These are phyloP conservation scores for Gastrolobium bilobum DNA, from an alignment of 306 rosid genomes.

Conservation along the genomic window DNA sequence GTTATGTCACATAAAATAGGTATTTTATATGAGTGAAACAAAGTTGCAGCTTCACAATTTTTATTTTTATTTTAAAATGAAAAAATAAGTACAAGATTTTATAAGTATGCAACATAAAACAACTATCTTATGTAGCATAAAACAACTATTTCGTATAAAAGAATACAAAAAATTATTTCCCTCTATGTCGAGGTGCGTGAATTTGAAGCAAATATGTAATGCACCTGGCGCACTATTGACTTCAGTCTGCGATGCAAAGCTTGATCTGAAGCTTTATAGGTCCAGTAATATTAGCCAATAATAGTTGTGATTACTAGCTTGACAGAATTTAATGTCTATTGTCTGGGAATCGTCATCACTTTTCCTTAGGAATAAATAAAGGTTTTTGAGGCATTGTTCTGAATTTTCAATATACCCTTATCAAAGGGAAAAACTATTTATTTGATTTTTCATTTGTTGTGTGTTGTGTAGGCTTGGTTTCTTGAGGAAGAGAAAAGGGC, in stretches of 20 bases:
- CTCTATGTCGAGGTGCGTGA: no score
- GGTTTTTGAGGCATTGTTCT: background rate
- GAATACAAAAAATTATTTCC: no score
- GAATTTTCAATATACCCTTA: slow-evolving; percentile 8
- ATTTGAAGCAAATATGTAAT: no score
- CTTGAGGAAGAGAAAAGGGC: slow-evolving; percentile 90
- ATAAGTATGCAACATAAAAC: no score
- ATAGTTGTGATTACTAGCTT: slow-evolving; percentile 11
- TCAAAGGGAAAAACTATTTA: background rate
- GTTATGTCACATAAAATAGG: no score
- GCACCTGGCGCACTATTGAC: background rate
- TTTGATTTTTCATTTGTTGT: slow-evolving; percentile 5
- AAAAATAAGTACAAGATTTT: no score
- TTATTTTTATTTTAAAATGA: no score
- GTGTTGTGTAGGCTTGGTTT: slow-evolving; percentile 76
- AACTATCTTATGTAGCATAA: no score
- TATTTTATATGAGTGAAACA: no score
- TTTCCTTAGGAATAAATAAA: background rate
- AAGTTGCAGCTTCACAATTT: no score
- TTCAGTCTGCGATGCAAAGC: background rate
- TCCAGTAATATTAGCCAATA: background rate
- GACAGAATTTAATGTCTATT: background rate
- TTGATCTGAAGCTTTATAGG: background rate
- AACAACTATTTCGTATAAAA: no score
- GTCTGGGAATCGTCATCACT: background rate